These are phyloP conservation scores for Nakazawaea wickerhamii DNA, from an alignment of 805 yeast genomes.

Conservation along the genomic window DNA sequence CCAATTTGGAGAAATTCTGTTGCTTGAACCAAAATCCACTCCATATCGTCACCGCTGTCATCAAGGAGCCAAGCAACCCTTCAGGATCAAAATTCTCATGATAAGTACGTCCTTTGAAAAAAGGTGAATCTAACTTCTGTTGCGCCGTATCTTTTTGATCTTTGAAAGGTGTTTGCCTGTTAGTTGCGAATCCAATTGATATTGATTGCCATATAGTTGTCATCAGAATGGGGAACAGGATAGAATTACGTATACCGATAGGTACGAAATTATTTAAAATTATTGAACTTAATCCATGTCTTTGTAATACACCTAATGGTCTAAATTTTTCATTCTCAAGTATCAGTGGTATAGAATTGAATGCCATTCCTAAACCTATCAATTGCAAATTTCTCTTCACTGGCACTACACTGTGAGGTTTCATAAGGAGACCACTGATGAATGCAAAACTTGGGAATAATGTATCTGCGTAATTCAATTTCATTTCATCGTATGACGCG, in stretches of 20 bases:
- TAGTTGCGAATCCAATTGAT: conserved; percentile 20
- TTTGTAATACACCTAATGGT: conserved; percentile 18
- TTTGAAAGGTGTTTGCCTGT: conserved; percentile 22
- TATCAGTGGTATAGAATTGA: conserved; percentile 16
- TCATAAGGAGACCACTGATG: conserved; percentile 14
- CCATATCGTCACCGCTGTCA: conserved; percentile 31
- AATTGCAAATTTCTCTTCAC: conserved; percentile 14
- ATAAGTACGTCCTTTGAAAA: conserved; percentile 21
- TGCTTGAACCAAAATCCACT: conserved; percentile 26
- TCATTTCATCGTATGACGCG: conserved; percentile 16
- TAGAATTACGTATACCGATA: not conserved
- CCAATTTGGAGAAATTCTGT: conserved; percentile 17
- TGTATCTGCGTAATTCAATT: conserved; percentile 18
- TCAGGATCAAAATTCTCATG: conserved; percentile 29
- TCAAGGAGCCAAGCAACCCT: conserved; percentile 29
- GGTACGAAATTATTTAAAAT: conserved; percentile 15
- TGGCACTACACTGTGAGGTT: conserved; percentile 11
- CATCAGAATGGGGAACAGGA: conserved; percentile 19
- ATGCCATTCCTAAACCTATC: conserved; percentile 17
- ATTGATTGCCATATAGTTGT: conserved; percentile 23
- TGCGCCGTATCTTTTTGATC: conserved; percentile 25
- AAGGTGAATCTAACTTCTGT: conserved; percentile 22
- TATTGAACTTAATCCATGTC: conserved; percentile 18
- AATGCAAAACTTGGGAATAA: conserved; percentile 20
- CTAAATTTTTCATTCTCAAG: conserved; percentile 15